A percentile compares a stretch with the other conserved stretches of the same genome.
Conservation (phyloP, 371 early-diverging fungal genomes). For the Catenaria anguillulae region DNA sequence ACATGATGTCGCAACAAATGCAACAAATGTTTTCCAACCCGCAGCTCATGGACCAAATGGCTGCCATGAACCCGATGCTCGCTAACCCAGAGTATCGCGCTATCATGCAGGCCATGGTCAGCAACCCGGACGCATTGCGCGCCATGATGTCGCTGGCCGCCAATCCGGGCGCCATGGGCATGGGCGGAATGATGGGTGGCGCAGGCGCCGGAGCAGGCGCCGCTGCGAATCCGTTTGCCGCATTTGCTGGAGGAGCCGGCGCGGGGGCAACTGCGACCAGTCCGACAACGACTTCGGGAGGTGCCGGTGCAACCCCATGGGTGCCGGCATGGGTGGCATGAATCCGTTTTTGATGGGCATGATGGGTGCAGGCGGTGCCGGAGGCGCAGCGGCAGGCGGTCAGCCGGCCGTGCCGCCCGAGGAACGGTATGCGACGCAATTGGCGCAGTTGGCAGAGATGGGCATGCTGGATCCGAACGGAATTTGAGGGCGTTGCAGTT, state of each 20-base stretch:
- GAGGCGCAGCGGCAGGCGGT: constrained; percentile 12
- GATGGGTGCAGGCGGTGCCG: constrained; percentile 15
- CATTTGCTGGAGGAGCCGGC: constrained; percentile 27
- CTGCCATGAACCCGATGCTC: constrained; percentile 63
- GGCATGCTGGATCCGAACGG: constrained; percentile 78
- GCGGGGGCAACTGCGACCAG: constrained; percentile 13
- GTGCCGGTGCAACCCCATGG: not conserved
- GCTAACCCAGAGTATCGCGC: constrained; percentile 62
- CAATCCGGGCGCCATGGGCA: constrained; percentile 36
- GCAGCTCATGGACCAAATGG: constrained; percentile 62
- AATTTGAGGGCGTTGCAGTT: constrained; percentile 76
- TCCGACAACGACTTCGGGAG: not conserved
- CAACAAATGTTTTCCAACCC: constrained; percentile 36
- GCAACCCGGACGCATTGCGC: constrained; percentile 68
- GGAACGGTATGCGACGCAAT: constrained; percentile 74
- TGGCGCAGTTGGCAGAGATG: constrained; percentile 91
- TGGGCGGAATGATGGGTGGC: constrained; percentile 9
- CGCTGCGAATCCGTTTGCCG: constrained; percentile 46
- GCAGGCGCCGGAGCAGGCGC: constrained; percentile 9
- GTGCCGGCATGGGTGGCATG: constrained; percentile 7
- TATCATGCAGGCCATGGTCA: constrained; percentile 44
- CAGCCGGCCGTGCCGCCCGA: constrained; percentile 57
- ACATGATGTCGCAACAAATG: constrained; percentile 45
- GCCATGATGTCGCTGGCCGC: constrained; percentile 59
- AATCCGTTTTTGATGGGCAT: constrained; percentile 23